phyloP scores from a whole-genome alignment of 208 protist genomes.

The Trypanosoma theileri region DNA sequence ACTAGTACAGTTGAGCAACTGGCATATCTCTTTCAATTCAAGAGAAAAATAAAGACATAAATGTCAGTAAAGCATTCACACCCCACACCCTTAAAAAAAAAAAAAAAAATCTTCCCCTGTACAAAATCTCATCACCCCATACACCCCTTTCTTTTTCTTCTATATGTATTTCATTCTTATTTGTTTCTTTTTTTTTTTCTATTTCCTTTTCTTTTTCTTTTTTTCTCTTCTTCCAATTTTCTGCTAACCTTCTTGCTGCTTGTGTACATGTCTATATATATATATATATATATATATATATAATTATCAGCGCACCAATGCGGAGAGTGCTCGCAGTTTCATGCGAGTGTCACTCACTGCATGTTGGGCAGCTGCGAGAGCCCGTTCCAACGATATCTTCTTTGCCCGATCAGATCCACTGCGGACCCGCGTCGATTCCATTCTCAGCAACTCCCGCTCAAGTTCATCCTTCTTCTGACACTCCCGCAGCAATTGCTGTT shows the following conservation, averaged over 20 bases:
- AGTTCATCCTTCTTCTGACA: constrained; percentile 60
- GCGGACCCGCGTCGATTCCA: constrained; percentile 52
- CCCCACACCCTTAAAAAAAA: background rate
- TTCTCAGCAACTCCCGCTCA: constrained; percentile 46
- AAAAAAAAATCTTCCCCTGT: background rate
- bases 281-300: background rate
- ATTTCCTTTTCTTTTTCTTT: background rate
- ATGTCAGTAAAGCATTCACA: background rate
- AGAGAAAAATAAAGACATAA: background rate
- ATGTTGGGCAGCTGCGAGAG: constrained; percentile 47
- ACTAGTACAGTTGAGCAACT: too few species aligned
- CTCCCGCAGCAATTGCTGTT: constrained; percentile 52
- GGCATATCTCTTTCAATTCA: background rate
- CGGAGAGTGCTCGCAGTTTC: constrained; percentile 41
- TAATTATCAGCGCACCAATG: constrained; percentile 19
- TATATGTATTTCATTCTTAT: background rate
- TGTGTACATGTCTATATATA: constrained; percentile 1
- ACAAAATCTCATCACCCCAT: too few species aligned
- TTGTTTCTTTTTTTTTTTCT: background rate
- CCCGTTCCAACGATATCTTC: constrained; percentile 43
- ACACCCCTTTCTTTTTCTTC: background rate
- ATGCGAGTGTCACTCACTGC: constrained; percentile 58
- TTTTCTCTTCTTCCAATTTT: too few species aligned
- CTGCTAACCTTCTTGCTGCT: background rate
- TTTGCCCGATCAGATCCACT: constrained; percentile 50